Percentiles rank a stretch among this genome's conserved stretches.
Conservation (phyloP, 495 filamentous ascomycete genomes). For the Haplographium delicatum region DNA sequence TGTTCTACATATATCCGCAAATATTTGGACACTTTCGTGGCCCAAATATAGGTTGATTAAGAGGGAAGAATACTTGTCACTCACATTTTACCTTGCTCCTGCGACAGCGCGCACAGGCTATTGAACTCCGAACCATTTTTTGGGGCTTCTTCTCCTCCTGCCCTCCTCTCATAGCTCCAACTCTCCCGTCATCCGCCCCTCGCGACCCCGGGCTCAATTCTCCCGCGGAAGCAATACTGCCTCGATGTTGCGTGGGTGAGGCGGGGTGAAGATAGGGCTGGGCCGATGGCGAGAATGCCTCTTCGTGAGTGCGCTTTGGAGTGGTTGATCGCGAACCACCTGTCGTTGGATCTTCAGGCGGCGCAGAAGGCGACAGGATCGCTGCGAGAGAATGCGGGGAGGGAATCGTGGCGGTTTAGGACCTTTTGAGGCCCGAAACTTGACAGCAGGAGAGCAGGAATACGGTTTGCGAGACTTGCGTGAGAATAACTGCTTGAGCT, state of each 20-base stretch:
- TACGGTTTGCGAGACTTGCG: not conserved
- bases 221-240: slow-evolving; percentile 13
- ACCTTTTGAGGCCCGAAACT: slow-evolving; percentile 19
- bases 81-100: slow-evolving; percentile 74
- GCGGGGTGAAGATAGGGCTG: slow-evolving; percentile 22
- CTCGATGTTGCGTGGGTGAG: slow-evolving; percentile 14
- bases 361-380: slow-evolving; percentile 29
- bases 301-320: slow-evolving; percentile 26
- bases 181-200: slow-evolving; percentile 23
- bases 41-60: too few relatives aligned
- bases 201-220: slow-evolving; percentile 9
- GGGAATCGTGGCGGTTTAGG: slow-evolving; percentile 29
- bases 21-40: too few relatives aligned
- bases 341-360: slow-evolving; percentile 15
- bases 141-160: slow-evolving; percentile 41
- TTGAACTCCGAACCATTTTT: slow-evolving; percentile 68
- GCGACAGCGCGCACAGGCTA: slow-evolving; percentile 73
- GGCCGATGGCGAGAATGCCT: slow-evolving; percentile 21
- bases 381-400: slow-evolving; percentile 28
- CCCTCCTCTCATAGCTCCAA: slow-evolving; percentile 24
- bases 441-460: not conserved
- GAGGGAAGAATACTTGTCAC: too few relatives aligned
- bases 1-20: too few relatives aligned
- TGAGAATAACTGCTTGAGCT: not conserved
- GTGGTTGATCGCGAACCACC: slow-evolving; percentile 17